These are phyloP conservation scores for Alternaria panax DNA, from an alignment of 2,329 filamentous ascomycete species.

Conservation along the genomic window DNA sequence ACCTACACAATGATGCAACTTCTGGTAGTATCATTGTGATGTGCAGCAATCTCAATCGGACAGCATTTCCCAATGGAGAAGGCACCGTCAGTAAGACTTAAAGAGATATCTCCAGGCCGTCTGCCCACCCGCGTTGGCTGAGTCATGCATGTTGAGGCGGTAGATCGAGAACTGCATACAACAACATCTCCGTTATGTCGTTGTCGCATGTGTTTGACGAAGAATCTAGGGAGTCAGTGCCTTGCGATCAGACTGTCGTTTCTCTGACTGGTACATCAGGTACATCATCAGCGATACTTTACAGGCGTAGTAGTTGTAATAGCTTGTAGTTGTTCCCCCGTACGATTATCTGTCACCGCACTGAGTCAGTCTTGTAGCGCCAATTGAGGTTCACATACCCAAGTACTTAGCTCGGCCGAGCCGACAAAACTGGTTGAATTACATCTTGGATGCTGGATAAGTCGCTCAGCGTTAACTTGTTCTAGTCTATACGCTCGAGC, in stretches of 20 bases:
- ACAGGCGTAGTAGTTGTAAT: neutral
- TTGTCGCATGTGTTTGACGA: neutral
- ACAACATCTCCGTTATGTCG: neutral
- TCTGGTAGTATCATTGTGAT: neutral
- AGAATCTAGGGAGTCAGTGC: neutral
- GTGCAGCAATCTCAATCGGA: neutral
- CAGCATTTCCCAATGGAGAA: neutral
- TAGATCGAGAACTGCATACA: neutral
- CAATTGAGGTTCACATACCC: neutral
- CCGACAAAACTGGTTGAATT: neutral
- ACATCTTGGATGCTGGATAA: neutral
- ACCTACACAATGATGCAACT: neutral
- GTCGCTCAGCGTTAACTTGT: neutral
- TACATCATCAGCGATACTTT: neutral
- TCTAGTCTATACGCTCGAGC: neutral
- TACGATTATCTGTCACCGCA: neutral
- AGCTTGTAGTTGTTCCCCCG: neutral
- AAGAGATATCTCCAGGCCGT: neutral
- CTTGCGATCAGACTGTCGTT: neutral
- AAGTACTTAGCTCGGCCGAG: neutral
- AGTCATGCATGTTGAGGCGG: constrained; percentile 1
- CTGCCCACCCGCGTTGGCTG: neutral
- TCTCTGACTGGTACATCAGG: neutral
- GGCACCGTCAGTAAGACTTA: neutral
- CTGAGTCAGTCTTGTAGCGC: neutral